Conservation (phyloP, 2,329 filamentous ascomycete genomes). For the Pseudogymnoascus sp. region DNA sequence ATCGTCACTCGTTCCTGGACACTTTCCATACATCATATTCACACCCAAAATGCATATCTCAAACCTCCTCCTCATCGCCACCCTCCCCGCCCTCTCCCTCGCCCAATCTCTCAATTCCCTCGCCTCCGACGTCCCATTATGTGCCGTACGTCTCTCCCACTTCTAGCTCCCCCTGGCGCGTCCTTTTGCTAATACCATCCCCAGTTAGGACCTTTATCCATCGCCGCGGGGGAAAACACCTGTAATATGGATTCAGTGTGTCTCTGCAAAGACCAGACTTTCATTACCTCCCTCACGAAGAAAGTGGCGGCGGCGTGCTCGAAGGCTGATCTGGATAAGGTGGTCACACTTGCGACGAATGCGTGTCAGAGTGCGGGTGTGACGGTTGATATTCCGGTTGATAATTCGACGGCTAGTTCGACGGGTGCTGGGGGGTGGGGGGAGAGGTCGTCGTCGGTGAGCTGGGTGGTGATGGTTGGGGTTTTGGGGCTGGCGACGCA, state of each 20-base stretch:
- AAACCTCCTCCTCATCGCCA: neutral
- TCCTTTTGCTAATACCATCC: neutral
- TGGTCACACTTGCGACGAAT: neutral
- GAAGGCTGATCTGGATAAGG: neutral
- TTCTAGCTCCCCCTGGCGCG: neutral
- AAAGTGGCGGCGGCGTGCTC: neutral
- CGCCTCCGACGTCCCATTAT: neutral
- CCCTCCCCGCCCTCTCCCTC: neutral
- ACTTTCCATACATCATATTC: neutral
- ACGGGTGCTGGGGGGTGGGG: neutral
- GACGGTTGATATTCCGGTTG: neutral
- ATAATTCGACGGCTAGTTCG: neutral
- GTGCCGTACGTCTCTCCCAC: neutral
- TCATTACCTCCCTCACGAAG: neutral
- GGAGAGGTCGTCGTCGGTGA: neutral
- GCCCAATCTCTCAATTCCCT: neutral
- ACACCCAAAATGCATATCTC: neutral
- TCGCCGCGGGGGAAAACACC: neutral
- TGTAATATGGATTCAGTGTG: neutral
- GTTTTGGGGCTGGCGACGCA: neutral
- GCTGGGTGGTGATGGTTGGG: neutral
- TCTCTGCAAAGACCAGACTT: neutral
- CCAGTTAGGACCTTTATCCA: neutral
- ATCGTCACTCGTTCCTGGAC: neutral
- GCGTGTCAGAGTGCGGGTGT: neutral